Evolutionary conservation across 495 filamentous ascomycete genomes (phyloP), one percentile per base, ranked within the genome.

Genomic region (Choiromyces venosus): DNA sequence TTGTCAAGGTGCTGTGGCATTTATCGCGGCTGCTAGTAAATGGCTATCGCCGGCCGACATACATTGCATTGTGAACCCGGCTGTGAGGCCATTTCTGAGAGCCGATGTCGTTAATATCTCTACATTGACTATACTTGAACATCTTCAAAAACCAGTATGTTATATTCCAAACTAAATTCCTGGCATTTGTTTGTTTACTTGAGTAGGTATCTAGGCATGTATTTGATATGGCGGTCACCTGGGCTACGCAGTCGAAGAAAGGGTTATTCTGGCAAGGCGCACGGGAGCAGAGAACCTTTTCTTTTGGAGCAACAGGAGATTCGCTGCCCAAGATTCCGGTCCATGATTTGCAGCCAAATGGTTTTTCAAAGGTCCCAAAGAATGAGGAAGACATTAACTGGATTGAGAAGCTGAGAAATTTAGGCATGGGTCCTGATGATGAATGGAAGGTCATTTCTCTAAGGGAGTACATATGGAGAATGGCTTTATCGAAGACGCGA

Each of bases 311-410:
- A n/a, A 72, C 84, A 71, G 81, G 83, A 77, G 81, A 85, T 21
- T 80, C 79, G 35, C 74, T 86, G 38, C 84, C 84, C 5, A 84
- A 84, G 66, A 74, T 84, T 80, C 78, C 77, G 74, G 69, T 76
- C 80, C 52, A 72, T 46, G 74, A 85, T 71, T 72, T 82, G 9
- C 71, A 72, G 33, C 71, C 79, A 38, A 83, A 83, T 70, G 81
- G 84, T 64, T 78, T 88, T 37, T 83, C 81, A 67, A 88, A 85
- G 79, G 77, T 88, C 1, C 75, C 85, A 0, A 93, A 88, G 79
- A 97, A 94, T 78, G 93, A 97, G n/a, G 94, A 97, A 81, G 96
- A 99, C 81, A 93, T 97, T 71, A 89, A 93, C 78, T 99, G 96
- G 96, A 85, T 99, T n/a, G 84, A 84, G 29, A 88, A 91, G 68